Base-by-base conservation (phyloP, 805 yeast genomes). In the Cephaloascus fragrans region DNA sequence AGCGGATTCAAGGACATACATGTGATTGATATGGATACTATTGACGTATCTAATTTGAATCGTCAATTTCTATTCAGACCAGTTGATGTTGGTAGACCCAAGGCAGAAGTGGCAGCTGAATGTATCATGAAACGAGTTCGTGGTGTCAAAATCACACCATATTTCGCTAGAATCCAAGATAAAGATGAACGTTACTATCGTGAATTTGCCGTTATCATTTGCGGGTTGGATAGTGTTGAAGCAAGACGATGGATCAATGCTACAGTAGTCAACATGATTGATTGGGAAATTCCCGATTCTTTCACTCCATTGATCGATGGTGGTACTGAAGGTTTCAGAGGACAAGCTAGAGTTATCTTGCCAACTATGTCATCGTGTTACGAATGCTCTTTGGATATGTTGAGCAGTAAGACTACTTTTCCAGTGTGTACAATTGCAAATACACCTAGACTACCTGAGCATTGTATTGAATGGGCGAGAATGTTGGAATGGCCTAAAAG, bases 361-460 rank as follows among this genome's bases (percentile, higher is more conserved):
- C 97, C 98, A 1, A 77, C 86, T 0, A 58, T 87, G 23, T 77
- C 90, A 0, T 83, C 96, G 0, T 90, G 98, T 59, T 90, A 86
- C 62, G 97, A 90, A 55, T 90, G 98, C 52, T 83, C 95, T 4
- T 63, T 85, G 39, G 83, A 80, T 42, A 71, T 94, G 56, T 64
- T 88, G 33, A 75, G 84, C 9, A 69, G 71, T 1, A 75, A 71
- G 44, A 64, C 66, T 8, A 80, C 87, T 0, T 85, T 79, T 48
- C 97, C 97, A 2, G 79, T 90, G 47, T 93, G 97, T 57, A 93
- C 97, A 0, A 80, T 93, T 38, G 95, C 96, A 2, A 83, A 88
- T 42, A 87, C 93, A 6, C 97, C 97, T n/a, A 62, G 97, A 43
- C 59, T 87, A 6, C 93, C 96, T 0, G 96, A 89, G 49, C 97